These are phyloP conservation scores for Calocybe gangraenosa DNA, from an alignment of 768 basidiomycete species.

Conservation along the genomic window DNA sequence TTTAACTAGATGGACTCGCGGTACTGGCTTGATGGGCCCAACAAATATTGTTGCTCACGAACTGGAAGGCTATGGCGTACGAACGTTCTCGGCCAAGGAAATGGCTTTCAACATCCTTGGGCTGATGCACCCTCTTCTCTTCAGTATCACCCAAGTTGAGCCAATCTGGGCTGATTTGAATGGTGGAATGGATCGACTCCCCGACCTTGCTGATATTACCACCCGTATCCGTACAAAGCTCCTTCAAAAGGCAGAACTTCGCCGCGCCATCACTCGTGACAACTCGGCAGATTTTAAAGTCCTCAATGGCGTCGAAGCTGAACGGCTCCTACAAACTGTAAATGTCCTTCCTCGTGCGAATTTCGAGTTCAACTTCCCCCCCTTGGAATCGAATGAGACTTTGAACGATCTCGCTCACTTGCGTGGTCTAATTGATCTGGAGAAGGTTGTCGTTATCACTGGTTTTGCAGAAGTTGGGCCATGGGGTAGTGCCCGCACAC, in stretches of 20 bases:
- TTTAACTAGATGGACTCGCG: conserved; percentile 83
- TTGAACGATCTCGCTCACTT: conserved; percentile 74
- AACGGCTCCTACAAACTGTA: conserved; percentile 88
- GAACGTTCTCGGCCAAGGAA: conserved; percentile 99
- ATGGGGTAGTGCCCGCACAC: conserved; percentile 96
- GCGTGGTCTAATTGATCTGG: conserved; percentile 87
- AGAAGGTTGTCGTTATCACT: conserved; percentile 93
- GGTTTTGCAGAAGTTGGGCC: conserved; percentile 98
- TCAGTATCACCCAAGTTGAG: conserved; percentile 99
- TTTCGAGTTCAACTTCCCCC: conserved; percentile 94
- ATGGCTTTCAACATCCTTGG: conserved; percentile 99
- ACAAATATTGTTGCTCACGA: conserved; percentile 94
- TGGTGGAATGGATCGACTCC: conserved; percentile 96
- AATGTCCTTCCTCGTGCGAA: conserved; percentile 95
- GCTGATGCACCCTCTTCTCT: conserved; percentile 97
- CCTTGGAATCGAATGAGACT: conserved; percentile 66
- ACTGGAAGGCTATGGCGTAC: conserved; percentile 87
- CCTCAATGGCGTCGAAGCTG: conserved; percentile 85
- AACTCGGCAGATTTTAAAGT: conserved; percentile 95
- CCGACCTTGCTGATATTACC: conserved; percentile 91
- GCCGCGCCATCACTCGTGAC: conserved; percentile 89
- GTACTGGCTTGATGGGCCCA: conserved; percentile 94
- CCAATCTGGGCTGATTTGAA: conserved; percentile 99
- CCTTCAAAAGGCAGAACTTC: conserved; percentile 85
- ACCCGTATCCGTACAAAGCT: conserved; percentile 78